Base-by-base conservation (phyloP, 441 rosid genomes). In the Arabidopsis lyrata region DNA sequence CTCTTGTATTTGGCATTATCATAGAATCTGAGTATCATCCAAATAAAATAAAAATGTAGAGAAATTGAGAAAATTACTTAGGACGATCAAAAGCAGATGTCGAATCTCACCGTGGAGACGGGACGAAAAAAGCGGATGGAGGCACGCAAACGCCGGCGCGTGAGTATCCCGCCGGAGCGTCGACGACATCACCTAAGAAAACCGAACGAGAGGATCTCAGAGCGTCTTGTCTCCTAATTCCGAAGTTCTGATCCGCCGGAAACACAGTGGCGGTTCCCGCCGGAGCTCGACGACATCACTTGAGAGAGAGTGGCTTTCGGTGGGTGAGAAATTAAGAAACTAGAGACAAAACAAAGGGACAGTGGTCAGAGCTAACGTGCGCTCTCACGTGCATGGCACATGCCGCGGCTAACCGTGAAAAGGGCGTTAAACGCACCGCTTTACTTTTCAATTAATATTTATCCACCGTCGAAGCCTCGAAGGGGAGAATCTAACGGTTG, bases 31-130 rank as follows among this genome's bases (percentile, higher is more conserved):
- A 22, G 22, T 22, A 22, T 22, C 22, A 22, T 22, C 22, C 22
- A 22, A 22, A 22, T 22, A 22, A 22, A 22, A 22, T 22, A 22
- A 22, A 22, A 22, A 22, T 22, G 22, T n/a, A n/a, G n/a, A n/a
- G n/a, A n/a, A n/a, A n/a, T n/a, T n/a, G n/a, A n/a, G 11, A 13
- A 20, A 16, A 35, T 16, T 18, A 20, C 3, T 5, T 27, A 31
- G 9, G 22, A 5, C n/a, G 35, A 13, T 5, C 9, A 35, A 29
- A 6, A 53, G 14, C 1, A 38, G 38, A 29, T 13, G 36, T 66
- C 32, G 24, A 45, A 49, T 70, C 90, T 75, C 42, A 92, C 99
- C 81, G 99, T 82, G n/a, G 97, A 85, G 53, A 95, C 92, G 65
- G 98, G 81, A 60, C 9, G 85, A 22, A 70, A 29, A 90, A 81